Evolutionary conservation across 2,329 filamentous ascomycete genomes (phyloP).

Genomic region (Aspergillus tamarii): DNA sequence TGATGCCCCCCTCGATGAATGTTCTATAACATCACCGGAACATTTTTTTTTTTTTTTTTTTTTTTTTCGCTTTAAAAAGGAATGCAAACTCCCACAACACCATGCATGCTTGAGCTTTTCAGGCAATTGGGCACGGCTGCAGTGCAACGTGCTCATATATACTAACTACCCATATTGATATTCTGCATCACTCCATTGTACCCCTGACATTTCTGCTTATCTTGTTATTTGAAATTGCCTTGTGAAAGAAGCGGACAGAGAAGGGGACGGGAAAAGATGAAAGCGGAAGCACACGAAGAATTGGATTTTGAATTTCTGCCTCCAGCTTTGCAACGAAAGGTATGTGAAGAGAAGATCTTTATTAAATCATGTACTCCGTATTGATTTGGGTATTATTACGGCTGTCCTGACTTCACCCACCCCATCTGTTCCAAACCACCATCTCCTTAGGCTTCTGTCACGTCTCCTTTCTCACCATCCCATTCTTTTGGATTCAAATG

Average conservation of each 20-base stretch:
- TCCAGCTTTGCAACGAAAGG: slow-evolving; percentile 1
- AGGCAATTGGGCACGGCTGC: neutral
- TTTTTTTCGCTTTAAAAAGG: neutral
- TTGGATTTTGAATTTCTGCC: neutral
- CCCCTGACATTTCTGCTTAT: neutral
- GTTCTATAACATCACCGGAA: neutral
- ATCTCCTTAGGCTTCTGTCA: neutral
- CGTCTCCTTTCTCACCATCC: neutral
- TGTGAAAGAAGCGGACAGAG: neutral
- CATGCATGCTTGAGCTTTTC: neutral
- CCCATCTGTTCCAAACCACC: neutral
- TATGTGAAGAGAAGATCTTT: neutral
- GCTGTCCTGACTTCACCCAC: neutral
- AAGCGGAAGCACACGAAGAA: neutral
- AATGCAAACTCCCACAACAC: neutral
- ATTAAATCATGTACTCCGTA: neutral
- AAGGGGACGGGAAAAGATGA: neutral
- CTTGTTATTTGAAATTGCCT: neutral
- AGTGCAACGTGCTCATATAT: too few species aligned
- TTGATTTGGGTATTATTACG: neutral
- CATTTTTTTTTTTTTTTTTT: neutral
- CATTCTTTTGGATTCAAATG: neutral
- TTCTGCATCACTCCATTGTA: neutral
- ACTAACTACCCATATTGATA: neutral
- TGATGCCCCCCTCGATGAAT: neutral